These are phyloP conservation scores for Colletotrichum sp. DNA, from an alignment of 2,329 filamentous ascomycete genomes.

Conservation along the genomic window DNA sequence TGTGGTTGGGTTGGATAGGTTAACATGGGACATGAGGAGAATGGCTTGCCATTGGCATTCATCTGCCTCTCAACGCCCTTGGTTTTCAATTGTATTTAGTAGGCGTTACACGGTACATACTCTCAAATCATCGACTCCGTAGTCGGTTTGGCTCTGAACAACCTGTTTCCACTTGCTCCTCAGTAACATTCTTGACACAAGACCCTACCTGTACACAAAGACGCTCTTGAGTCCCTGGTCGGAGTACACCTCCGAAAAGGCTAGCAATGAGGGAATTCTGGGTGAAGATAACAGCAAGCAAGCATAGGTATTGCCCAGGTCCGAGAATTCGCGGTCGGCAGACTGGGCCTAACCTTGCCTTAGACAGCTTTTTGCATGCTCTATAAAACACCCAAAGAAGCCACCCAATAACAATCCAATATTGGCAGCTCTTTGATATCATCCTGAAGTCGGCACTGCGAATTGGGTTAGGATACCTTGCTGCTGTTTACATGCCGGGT, in stretches of 20 bases:
- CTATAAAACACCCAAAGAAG: neutral
- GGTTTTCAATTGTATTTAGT: neutral
- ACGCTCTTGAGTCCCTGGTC: neutral
- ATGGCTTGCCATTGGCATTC: neutral
- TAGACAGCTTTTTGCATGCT: too few relatives aligned
- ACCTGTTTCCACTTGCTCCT: accelerated
- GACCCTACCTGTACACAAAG: too few relatives aligned
- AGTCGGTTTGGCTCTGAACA: neutral
- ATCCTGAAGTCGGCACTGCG: neutral
- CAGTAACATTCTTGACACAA: neutral
- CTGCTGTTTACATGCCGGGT: accelerated
- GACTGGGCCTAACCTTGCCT: too few relatives aligned
- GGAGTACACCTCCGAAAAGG: too few relatives aligned
- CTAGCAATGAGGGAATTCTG: neutral
- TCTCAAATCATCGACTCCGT: neutral
- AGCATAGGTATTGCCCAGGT: accelerated
- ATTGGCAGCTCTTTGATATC: accelerated
- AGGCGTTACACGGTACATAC: neutral
- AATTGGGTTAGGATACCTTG: neutral
- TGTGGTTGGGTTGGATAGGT: neutral
- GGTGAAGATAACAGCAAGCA: neutral
- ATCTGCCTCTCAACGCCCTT: accelerated
- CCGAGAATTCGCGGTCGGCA: neutral
- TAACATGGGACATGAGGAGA: neutral
- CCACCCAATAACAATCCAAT: neutral